Base-by-base conservation (phyloP, 257 asterid species). In the Nicotiana obtusifolia region DNA sequence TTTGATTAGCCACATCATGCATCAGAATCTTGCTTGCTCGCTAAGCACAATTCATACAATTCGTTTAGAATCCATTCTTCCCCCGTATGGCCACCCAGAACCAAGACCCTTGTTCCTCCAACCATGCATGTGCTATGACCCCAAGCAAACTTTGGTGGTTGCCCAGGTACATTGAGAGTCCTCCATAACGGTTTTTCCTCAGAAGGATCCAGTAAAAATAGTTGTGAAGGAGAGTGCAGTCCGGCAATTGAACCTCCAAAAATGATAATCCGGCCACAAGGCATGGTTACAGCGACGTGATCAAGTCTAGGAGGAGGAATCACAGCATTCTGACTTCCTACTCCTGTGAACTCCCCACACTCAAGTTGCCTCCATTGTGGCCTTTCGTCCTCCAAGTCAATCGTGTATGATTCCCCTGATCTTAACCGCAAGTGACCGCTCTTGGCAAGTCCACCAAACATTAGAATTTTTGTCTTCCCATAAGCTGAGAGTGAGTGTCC, bases 381-480 rank as follows among this genome's bases (percentile, higher is more conserved):
- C 84, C 85, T 83, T 80, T 92, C 97, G 2, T 91, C 89, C 80
- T 91, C 98, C 83, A 90, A 84, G 83, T 94, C 98, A 7, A 94
- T 88, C 52, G 92, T 91, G 81, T 94, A 94, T 5, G 97, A 94
- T 83, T 93, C 97, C 64, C 97, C 98, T 4, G 98, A 94, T 44
- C 98, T 87, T 81, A 94, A 78, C 82, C 93, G 95, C 81, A 94
- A 76, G 89, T 93, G 97, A 35, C 97, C 97, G 4, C 94, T 94
- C 81, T 93, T 93, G 7, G 98, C 98, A 17, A 94, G 92, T 11
- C 98, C 98, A 49, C 97, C 98, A 13, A 93, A 94, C 98, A 94
- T 94, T 49, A 91, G 62, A 56, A 94, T 87, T 54, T 94, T 93
- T 0, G 97, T 88, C 75, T 89, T 88, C 33, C 97, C 98, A 76